Conservation (phyloP, 2,329 filamentous ascomycete species). For the Colletotrichum somersetense region DNA sequence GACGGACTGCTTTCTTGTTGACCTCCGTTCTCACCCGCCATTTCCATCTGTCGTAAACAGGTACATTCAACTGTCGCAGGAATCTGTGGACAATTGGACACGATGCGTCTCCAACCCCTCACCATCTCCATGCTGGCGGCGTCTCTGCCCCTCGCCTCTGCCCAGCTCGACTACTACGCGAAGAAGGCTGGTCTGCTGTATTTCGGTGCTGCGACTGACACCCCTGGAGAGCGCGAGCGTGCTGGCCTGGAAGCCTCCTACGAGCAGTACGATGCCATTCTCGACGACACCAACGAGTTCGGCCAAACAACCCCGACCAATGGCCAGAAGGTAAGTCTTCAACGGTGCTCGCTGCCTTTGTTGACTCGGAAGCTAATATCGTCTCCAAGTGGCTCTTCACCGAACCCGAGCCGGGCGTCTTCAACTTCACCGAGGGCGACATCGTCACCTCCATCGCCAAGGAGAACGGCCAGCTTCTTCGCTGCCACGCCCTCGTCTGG, state of each 20-base stretch:
- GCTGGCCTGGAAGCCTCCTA: constrained; percentile 64
- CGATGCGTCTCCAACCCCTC: constrained; percentile 44
- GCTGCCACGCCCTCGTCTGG: constrained; percentile 69
- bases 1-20: neutral
- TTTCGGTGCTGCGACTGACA: constrained; percentile 74
- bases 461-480: constrained; percentile 59
- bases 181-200: constrained; percentile 67
- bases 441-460: constrained; percentile 59
- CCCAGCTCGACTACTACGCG: constrained; percentile 62
- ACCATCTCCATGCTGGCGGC: constrained; percentile 47
- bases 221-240: constrained; percentile 54
- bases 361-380: constrained; percentile 18
- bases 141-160: constrained; percentile 48
- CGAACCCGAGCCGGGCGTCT: constrained; percentile 68
- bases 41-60: constrained; percentile 24
- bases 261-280: constrained; percentile 64
- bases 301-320: constrained; percentile 73
- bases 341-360: neutral
- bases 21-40: neutral
- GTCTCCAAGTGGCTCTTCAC: constrained; percentile 65
- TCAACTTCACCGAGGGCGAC: constrained; percentile 72
- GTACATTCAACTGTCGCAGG: constrained; percentile 4
- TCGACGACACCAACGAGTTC: constrained; percentile 68
- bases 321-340: constrained; percentile 59
- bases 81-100: constrained; percentile 15